Base-by-base conservation (phyloP, 495 filamentous ascomycete genomes). In the Chaetomium fimeti region DNA sequence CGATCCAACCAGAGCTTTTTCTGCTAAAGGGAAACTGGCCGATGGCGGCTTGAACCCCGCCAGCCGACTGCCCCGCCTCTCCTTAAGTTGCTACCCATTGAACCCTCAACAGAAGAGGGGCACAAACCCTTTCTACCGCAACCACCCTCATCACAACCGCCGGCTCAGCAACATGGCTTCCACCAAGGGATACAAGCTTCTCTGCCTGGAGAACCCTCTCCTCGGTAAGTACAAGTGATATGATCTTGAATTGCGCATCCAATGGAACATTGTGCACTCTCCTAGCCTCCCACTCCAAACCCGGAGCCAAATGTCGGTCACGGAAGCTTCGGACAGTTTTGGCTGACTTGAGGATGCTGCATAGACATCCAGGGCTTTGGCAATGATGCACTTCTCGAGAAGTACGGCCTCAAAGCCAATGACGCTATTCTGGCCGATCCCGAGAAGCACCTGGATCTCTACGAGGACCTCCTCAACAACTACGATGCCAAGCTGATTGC, bases 361-460 rank as follows among this genome's bases (percentile, higher is more conserved):
- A 49, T 72, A 94, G 93, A 98, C 77, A 97, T 98, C 76, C 93
- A 97, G 81, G 93, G 87, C 68, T 82, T 87, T 70, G 92, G 89
- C 66, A 86, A 91, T 75, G 83, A 88, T 69, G 85, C 86, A 20
- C 84, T 99, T 28, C 88, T 98, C 54, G 80, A 92, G 62, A 94
- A 96, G 81, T 99, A 99, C 75, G 86, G 83, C 45, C 84, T 99
- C 67, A 97, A 98, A 81, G 80, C 86, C 74, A 96, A 99, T 81
- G 93, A 97, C 78, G 94, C 95, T 63, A 98, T 99, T 77, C 89
- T 99, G 60, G 93, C 93, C 36, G 92, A 95, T 77, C 85, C 89
- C 60, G 32, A 36, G 32, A 88, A 96, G 81, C 94, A 98, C 81
- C 82, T 88, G 75, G 83, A 82, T 60, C 78, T 99, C 76, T 98